Evolutionary conservation across 768 basidiomycete genomes (phyloP).

Genomic region (Lactarius vividus): DNA sequence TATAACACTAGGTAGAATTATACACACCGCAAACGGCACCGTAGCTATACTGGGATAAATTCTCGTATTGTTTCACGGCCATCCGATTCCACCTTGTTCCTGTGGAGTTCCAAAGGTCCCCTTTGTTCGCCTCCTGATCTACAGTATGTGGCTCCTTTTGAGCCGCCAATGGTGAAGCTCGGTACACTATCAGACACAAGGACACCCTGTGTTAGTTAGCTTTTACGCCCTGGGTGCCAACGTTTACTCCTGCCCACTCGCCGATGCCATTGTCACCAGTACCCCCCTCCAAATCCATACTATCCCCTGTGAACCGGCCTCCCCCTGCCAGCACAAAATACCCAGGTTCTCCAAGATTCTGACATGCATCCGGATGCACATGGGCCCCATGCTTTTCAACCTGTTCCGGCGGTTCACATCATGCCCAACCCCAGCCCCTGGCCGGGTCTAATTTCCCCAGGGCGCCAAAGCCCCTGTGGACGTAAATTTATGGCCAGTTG

Average conservation of each 20-base stretch:
- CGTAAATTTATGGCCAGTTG: constrained; percentile 18
- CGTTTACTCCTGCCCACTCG: background rate
- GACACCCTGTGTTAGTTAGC: background rate
- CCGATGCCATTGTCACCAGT: background rate
- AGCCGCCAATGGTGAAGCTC: background rate
- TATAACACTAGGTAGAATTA: constrained; percentile 4
- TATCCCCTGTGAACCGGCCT: background rate
- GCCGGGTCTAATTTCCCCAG: constrained; percentile 21
- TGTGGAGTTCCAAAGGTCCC: constrained; percentile 9
- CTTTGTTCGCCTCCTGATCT: background rate
- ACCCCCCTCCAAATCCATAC: background rate
- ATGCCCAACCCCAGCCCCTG: constrained; percentile 1
- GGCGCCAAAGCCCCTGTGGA: constrained; percentile 14
- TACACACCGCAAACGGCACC: background rate
- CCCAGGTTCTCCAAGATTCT: constrained; percentile 1
- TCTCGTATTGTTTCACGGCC: constrained; percentile 6
- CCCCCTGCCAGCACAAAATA: background rate
- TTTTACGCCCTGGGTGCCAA: constrained; percentile 13
- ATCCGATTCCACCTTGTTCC: background rate
- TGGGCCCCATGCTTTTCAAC: background rate
- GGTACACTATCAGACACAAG: background rate
- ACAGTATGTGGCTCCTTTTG: background rate
- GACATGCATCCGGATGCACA: background rate
- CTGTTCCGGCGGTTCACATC: background rate
- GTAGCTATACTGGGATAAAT: constrained; percentile 12